Percentiles rank a stretch among this genome's conserved stretches.
Evolutionary conservation across 192 early-diverging fungal species (phyloP).

Genomic region (Lunasporangiospora selenospora): DNA sequence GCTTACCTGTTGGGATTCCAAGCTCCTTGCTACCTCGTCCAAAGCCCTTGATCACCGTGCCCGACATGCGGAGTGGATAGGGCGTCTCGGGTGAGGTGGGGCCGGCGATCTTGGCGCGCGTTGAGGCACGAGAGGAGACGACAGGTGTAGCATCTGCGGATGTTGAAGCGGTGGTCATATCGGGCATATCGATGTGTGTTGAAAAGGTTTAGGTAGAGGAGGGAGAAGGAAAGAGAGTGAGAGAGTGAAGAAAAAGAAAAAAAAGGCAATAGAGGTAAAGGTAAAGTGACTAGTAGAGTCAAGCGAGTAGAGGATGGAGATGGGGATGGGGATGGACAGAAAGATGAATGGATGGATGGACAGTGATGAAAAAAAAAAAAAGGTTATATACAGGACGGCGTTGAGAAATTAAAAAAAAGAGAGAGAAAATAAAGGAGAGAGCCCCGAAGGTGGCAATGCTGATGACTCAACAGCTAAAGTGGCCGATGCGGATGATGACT

Average conservation of each 20-base stretch:
- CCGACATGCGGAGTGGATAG: conserved; percentile 81
- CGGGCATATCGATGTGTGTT: neutral
- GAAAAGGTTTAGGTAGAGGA: neutral
- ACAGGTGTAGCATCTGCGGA: conserved; percentile 4
- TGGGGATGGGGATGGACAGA: neutral
- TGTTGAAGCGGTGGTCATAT: too few relatives aligned
- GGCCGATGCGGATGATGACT: too few relatives aligned
- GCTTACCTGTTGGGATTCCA: conserved; percentile 93
- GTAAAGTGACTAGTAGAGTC: too few relatives aligned
- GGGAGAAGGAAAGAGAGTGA: neutral
- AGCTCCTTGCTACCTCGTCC: conserved; percentile 96
- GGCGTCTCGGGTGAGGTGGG: conserved; percentile 64
- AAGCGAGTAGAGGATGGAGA: too few relatives aligned
- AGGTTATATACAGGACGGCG: too few relatives aligned
- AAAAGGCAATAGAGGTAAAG: neutral
- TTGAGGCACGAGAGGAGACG: neutral
- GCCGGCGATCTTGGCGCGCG: conserved; percentile 70
- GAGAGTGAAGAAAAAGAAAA: neutral
- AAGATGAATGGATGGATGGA: neutral
- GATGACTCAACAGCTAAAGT: too few relatives aligned
- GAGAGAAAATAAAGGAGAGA: too few relatives aligned
- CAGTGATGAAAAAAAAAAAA: neutral
- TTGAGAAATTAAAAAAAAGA: too few relatives aligned
- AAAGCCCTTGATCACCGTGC: conserved; percentile 88
- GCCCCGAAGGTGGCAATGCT: too few relatives aligned